Base-by-base conservation (phyloP, 768 basidiomycete species). In the Coprinopsis cinerea region DNA sequence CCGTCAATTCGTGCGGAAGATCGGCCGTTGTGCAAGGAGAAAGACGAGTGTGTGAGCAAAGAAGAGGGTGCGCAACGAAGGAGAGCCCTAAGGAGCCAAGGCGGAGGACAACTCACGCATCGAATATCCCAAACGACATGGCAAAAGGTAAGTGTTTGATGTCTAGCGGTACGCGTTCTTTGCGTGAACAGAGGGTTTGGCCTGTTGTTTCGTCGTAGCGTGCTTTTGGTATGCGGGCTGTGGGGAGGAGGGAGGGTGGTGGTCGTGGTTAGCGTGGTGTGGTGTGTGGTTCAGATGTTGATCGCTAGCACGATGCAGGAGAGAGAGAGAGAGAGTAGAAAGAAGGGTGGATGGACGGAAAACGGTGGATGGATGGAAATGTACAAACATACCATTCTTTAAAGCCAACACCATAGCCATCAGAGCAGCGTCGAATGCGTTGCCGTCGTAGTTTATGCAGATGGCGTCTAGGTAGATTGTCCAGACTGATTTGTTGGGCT, bases 361-460 rank as follows among this genome's bases (percentile, higher is more conserved):
- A 10, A 39, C 36, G 17, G n/a, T n/a, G n/a, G n/a, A 39, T 9
- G 6, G 17, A 9, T 10, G 36, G 6, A 10, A 18, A 39, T 9
- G 9, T 6, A 6, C 18, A 18, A 6, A 44, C 88, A 43, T 57
- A 95, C 93, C 87, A 53, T 92, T 91, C 63, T 73, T 77, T 37
- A 98, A 69, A 4, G 95, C 93, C 7, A 87, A 82, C 43, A 92
- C 79, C 74, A 94, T 88, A 0, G 92, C 91, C 18, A 97, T 63
- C 9, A 97, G 73, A 0, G 90, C 77, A 0, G 96, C 92, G 56
- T 99, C 96, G 52, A 94, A 92, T 1, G 77, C 87, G 60, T 97
- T 98, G 4, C 96, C 96, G 63, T 98, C 94, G 61, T 95, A 96
- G 68, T 96, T 98, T 55, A 99, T 90, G 62, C 95, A 97, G 0